Conservation (phyloP, 116 monocot genomes). For the Thalassia testudinum region DNA sequence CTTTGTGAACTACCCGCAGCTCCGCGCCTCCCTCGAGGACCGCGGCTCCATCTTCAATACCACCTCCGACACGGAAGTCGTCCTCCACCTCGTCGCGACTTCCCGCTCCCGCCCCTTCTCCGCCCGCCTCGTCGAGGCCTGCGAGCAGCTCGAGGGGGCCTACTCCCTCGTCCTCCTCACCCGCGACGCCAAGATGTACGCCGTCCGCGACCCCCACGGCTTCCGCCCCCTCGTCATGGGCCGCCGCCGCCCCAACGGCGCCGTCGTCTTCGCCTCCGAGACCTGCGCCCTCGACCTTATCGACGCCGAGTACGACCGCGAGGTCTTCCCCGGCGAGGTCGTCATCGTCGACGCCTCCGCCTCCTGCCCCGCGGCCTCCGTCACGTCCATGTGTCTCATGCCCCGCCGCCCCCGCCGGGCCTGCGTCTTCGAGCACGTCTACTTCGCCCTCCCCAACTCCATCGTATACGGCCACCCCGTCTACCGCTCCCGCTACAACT, state of each 20-base stretch:
- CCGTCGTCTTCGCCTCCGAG: slow-evolving; percentile 78
- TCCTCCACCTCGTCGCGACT: slow-evolving; percentile 80
- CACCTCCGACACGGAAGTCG: slow-evolving; percentile 74
- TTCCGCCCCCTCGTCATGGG: slow-evolving; percentile 88
- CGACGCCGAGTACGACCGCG: slow-evolving; percentile 56
- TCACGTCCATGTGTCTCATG: slow-evolving; percentile 48
- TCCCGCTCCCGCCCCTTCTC: slow-evolving; percentile 62
- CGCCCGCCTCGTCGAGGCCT: slow-evolving; percentile 55
- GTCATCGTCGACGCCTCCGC: slow-evolving; percentile 31
- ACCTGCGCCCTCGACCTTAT: slow-evolving; percentile 83
- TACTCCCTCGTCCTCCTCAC: slow-evolving; percentile 75
- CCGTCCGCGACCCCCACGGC: slow-evolving; percentile 69
- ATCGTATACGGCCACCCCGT: slow-evolving; percentile 59
- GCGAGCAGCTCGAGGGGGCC: slow-evolving; percentile 57
- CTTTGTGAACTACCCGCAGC: slow-evolving; percentile 56
- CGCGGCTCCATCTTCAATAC: slow-evolving; percentile 78
- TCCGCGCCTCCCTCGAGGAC: slow-evolving; percentile 50
- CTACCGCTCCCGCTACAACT: slow-evolving; percentile 32
- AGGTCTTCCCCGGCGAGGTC: slow-evolving; percentile 72
- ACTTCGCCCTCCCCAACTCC: slow-evolving; percentile 85
- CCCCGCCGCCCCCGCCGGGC: slow-evolving; percentile 41
- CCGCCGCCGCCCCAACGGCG: slow-evolving; percentile 22
- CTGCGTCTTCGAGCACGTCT: slow-evolving; percentile 90
- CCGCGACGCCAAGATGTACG: slow-evolving; percentile 45
- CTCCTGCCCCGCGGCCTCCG: slow-evolving; percentile 11